phyloP scores from a whole-genome alignment of 202 grass and related monocot genomes.

The Setaria viridis region DNA sequence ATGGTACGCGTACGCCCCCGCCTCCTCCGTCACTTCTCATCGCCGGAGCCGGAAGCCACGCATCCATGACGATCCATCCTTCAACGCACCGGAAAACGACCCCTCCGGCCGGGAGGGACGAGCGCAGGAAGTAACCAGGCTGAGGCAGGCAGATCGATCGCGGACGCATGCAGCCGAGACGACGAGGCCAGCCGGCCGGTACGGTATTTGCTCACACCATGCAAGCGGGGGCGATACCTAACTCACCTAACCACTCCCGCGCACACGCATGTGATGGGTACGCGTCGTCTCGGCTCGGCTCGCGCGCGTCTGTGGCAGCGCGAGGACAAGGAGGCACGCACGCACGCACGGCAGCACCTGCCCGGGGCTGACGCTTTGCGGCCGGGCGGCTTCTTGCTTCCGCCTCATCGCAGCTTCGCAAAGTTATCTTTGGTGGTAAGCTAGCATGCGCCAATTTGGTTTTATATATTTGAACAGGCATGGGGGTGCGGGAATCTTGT shows the following conservation, averaged over 20 bases:
- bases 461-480: not conserved
- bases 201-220: slow-evolving; percentile 15
- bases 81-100: slow-evolving; percentile 11
- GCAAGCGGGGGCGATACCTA: not conserved
- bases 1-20: too few relatives aligned
- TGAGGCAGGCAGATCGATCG: too few relatives aligned
- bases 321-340: too few relatives aligned
- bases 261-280: not conserved
- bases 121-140: too few relatives aligned
- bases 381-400: slow-evolving; percentile 14
- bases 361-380: slow-evolving; percentile 42
- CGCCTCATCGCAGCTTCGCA: slow-evolving; percentile 28
- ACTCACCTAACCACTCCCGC: slow-evolving; percentile 41
- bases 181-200: not conserved
- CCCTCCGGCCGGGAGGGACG: too few relatives aligned
- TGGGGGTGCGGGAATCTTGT: not conserved
- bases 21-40: too few relatives aligned
- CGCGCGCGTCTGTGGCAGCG: too few relatives aligned
- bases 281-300: too few relatives aligned
- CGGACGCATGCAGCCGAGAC: not conserved
- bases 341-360: too few relatives aligned
- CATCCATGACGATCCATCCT: not conserved
- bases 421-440: slow-evolving; percentile 50
- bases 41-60: not conserved
- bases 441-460: slow-evolving; percentile 21